These are phyloP conservation scores for Yarrowia galli DNA, from an alignment of 1,139 yeast genomes.

Conservation along the genomic window DNA sequence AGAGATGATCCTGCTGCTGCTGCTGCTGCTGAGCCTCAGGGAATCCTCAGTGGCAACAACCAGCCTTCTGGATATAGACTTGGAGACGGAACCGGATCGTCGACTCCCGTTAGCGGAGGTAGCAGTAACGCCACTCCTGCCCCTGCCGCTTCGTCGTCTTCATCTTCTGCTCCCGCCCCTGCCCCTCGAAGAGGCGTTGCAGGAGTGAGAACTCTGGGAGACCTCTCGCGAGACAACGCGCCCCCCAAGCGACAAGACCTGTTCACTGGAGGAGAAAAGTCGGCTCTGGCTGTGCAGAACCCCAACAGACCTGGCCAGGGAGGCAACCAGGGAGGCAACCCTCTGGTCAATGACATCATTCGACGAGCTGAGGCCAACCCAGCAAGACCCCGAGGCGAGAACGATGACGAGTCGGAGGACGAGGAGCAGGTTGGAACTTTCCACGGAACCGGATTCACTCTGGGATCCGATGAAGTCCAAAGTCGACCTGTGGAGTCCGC, in stretches of 20 bases:
- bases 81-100: slow-evolving; percentile 35
- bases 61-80: slow-evolving; percentile 24
- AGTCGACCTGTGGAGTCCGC: slow-evolving; percentile 22
- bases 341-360: slow-evolving; percentile 63
- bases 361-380: slow-evolving; percentile 61
- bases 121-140: slow-evolving; percentile 23
- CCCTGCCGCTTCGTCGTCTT: slow-evolving; percentile 4
- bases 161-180: slow-evolving; percentile 10
- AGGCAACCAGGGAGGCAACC: slow-evolving; percentile 41
- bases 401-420: slow-evolving; percentile 50
- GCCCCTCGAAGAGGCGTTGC: slow-evolving; percentile 40
- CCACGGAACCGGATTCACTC: slow-evolving; percentile 77
- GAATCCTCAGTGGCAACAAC: slow-evolving; percentile 16
- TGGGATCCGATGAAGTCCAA: slow-evolving; percentile 64
- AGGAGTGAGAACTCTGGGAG: slow-evolving; percentile 46
- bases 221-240: slow-evolving; percentile 46
- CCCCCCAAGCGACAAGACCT: slow-evolving; percentile 74
- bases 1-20: slow-evolving; percentile 28
- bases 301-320: slow-evolving; percentile 62
- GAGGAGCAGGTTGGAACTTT: slow-evolving; percentile 56
- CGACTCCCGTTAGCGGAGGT: slow-evolving; percentile 15
- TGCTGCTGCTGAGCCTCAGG: slow-evolving; percentile 22
- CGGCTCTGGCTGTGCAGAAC: slow-evolving; percentile 91
- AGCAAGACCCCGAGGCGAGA: slow-evolving; percentile 46
- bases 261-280: slow-evolving; percentile 96